Conservation (phyloP, 352 stramenopile genomes). For the Globisporangium middletonii region DNA sequence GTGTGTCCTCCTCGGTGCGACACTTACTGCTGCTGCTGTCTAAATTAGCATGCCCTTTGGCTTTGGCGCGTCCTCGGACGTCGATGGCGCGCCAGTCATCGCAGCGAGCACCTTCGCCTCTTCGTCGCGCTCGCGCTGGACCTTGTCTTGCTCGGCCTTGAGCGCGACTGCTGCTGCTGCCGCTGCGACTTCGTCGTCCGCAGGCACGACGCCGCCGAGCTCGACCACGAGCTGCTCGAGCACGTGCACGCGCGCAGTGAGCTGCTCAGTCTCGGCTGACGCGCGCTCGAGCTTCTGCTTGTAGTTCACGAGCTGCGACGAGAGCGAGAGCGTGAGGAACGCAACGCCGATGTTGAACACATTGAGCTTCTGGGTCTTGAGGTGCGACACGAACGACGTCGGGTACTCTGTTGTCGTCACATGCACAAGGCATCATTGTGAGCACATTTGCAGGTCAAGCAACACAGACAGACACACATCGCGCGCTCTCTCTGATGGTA, state of each 20-base stretch:
- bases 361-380: conserved; percentile 77
- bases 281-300: conserved; percentile 53
- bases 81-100: conserved; percentile 5
- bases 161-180: conserved; percentile 17
- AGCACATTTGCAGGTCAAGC: background rate
- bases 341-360: conserved; percentile 83
- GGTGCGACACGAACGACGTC: conserved; percentile 73
- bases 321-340: conserved; percentile 82
- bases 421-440: background rate
- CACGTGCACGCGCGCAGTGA: conserved; percentile 40
- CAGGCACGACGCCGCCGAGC: conserved; percentile 49
- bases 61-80: conserved; percentile 19
- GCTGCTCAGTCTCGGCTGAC: conserved; percentile 30
- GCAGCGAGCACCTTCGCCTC: conserved; percentile 32
- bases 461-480: background rate
- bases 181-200: conserved; percentile 37
- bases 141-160: conserved; percentile 29
- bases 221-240: conserved; percentile 62
- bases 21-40: conserved; percentile 1
- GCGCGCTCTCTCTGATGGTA: too few species aligned
- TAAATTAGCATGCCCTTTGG: conserved; percentile 62
- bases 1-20: background rate
- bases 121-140: conserved; percentile 39
- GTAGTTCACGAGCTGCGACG: conserved; percentile 71
- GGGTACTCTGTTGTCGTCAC: conserved; percentile 47